phyloP scores from a whole-genome alignment of 1,284 basidiomycete genomes.

The Erythrobasidium hasegawianum region DNA sequence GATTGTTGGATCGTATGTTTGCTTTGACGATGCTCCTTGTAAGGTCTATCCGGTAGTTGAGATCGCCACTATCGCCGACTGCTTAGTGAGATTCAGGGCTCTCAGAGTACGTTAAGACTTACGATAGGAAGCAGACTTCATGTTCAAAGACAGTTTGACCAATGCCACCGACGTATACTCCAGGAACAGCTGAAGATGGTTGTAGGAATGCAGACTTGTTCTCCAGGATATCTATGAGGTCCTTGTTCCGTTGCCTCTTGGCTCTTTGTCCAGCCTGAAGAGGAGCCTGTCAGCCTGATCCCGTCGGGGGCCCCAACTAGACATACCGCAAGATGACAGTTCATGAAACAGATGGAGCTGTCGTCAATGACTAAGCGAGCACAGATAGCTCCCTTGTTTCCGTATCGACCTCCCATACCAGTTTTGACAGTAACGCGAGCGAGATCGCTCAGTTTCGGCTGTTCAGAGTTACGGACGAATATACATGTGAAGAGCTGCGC shows the following conservation, averaged over 20 bases:
- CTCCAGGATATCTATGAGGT: conserved; percentile 79
- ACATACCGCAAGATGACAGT: conserved; percentile 93
- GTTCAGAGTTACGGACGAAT: conserved; percentile 69
- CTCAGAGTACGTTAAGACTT: not conserved
- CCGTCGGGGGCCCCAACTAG: conserved; percentile 63
- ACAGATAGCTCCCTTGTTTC: conserved; percentile 95
- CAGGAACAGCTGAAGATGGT: conserved; percentile 18
- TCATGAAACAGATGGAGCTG: conserved; percentile 87
- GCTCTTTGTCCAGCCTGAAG: conserved; percentile 83
- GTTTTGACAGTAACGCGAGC: conserved; percentile 78
- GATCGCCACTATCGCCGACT: conserved; percentile 66
- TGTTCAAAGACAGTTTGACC: conserved; percentile 90
- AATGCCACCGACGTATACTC: conserved; percentile 70
- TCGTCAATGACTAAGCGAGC: conserved; percentile 86
- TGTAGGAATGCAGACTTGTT: conserved; percentile 66
- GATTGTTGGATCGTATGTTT: conserved; percentile 62
- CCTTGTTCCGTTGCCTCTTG: conserved; percentile 75
- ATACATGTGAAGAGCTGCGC: conserved; percentile 71
- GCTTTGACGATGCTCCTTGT: conserved; percentile 73
- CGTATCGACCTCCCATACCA: conserved; percentile 86
- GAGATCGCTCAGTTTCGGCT: conserved; percentile 61
- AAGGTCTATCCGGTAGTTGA: conserved; percentile 91
- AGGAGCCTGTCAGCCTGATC: conserved; percentile 55
- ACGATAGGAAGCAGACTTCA: conserved; percentile 75
- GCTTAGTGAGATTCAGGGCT: not conserved